Percentiles rank a stretch among this genome's conserved stretches.
Conservation (phyloP, 1,139 yeast genomes). For the Candida mesenterica region DNA sequence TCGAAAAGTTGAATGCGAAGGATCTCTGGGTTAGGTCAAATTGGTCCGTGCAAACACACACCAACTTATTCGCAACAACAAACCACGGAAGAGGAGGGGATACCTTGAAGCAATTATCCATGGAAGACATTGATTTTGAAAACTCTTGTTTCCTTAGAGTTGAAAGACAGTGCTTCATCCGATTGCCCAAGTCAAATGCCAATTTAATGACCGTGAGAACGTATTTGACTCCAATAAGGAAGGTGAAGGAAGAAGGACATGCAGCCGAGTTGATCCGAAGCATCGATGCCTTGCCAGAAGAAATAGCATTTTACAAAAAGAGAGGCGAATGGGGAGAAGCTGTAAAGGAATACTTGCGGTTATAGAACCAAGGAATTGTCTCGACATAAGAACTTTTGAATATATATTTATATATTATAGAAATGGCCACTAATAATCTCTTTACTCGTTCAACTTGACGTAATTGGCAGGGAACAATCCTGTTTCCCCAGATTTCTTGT, state of each 20-base stretch:
- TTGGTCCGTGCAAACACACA: conserved; percentile 44
- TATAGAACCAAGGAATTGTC: background rate
- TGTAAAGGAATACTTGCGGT: conserved; percentile 42
- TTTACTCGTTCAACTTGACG: conserved; percentile 46
- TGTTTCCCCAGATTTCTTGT: conserved; percentile 61
- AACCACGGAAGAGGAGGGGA: conserved; percentile 39
- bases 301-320: conserved; percentile 58
- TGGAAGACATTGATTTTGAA: conserved; percentile 38
- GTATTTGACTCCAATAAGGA: conserved; percentile 36
- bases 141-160: conserved; percentile 36
- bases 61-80: conserved; percentile 24
- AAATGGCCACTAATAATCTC: too few relatives aligned
- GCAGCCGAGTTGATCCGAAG: conserved; percentile 52
- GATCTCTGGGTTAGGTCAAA: conserved; percentile 43
- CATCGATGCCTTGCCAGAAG: conserved; percentile 57
- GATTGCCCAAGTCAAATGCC: conserved; percentile 40
- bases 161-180: conserved; percentile 41
- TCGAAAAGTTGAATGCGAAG: conserved; percentile 33
- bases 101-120: conserved; percentile 18
- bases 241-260: conserved; percentile 37
- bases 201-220: conserved; percentile 42
- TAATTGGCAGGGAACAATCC: conserved; percentile 92
- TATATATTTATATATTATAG: too few relatives aligned
- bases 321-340: conserved; percentile 67
- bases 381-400: too few relatives aligned